These are phyloP conservation scores for Fusarium decemcellulare DNA, from an alignment of 2,329 filamentous ascomycete species.

Conservation along the genomic window DNA sequence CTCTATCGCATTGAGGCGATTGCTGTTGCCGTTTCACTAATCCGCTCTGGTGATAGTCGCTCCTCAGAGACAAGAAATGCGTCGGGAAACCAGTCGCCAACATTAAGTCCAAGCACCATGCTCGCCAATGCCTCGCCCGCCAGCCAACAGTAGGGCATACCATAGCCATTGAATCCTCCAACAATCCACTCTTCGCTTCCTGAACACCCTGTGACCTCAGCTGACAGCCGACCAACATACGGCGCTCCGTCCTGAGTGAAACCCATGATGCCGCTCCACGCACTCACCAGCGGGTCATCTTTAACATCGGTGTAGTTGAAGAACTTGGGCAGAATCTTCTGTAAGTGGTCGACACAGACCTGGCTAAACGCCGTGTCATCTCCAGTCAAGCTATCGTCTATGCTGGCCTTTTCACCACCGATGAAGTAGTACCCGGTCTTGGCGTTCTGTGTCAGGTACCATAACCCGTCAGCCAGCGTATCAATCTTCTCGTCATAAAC, in stretches of 20 bases:
- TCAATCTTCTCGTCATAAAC: constrained; percentile 64
- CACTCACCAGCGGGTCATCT: constrained; percentile 49
- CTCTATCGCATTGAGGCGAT: background rate
- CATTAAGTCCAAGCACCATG: constrained; percentile 39
- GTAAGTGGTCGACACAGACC: constrained; percentile 50
- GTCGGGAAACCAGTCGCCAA: constrained; percentile 23
- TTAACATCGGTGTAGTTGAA: constrained; percentile 43
- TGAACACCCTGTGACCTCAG: constrained; percentile 33
- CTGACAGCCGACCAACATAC: constrained; percentile 60
- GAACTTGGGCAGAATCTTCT: constrained; percentile 54
- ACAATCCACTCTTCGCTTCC: constrained; percentile 60
- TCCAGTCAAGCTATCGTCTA: constrained; percentile 56
- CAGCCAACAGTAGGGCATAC: constrained; percentile 65
- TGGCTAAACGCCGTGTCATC: constrained; percentile 55
- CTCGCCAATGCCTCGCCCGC: constrained; percentile 56
- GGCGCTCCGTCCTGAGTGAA: constrained; percentile 61
- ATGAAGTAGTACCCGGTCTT: constrained; percentile 61
- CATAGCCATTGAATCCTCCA: constrained; percentile 63
- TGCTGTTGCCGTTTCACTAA: background rate
- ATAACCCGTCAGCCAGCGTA: constrained; percentile 44
- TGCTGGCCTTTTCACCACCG: constrained; percentile 61
- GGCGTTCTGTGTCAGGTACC: constrained; percentile 40
- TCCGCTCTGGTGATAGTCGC: background rate
- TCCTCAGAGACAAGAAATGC: background rate
- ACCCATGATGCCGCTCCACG: constrained; percentile 63